Evolutionary conservation across 371 early-diverging fungal genomes (phyloP).

Genomic region (Mortierella sp.): DNA sequence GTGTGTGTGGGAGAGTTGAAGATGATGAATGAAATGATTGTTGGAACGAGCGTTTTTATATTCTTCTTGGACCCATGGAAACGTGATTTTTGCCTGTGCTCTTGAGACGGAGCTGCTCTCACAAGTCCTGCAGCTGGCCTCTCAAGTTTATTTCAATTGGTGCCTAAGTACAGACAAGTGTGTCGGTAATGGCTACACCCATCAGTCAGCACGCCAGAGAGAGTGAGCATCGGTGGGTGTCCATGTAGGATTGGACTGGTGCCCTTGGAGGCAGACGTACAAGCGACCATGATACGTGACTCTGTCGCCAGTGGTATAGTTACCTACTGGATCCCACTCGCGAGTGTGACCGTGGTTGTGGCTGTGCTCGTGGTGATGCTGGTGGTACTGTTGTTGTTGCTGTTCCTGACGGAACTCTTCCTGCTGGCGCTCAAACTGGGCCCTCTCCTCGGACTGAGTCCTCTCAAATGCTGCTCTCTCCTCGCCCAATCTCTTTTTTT

Average conservation of each 20-base stretch:
- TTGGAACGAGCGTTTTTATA: not conserved
- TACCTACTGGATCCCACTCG: slow-evolving; percentile 66
- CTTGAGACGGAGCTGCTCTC: no score
- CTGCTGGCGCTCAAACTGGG: slow-evolving; percentile 30
- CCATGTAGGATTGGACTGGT: slow-evolving; percentile 69
- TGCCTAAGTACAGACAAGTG: not conserved
- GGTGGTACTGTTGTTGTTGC: slow-evolving; percentile 16
- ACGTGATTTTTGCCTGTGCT: no score
- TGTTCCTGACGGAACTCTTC: slow-evolving; percentile 24
- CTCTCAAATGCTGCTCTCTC: slow-evolving; percentile 41
- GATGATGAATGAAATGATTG: slow-evolving; percentile 35
- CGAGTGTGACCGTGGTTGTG: slow-evolving; percentile 16
- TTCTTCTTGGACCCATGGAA: not conserved
- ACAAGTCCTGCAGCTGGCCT: no score
- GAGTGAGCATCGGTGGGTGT: slow-evolving; percentile 62
- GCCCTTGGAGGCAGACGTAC: slow-evolving; percentile 65
- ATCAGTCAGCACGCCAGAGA: slow-evolving; percentile 65
- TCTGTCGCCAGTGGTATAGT: slow-evolving; percentile 65
- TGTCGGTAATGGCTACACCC: no score
- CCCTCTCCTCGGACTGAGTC: slow-evolving; percentile 24
- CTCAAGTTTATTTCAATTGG: no score
- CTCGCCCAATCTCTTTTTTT: slow-evolving; percentile 46
- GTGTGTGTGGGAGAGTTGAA: slow-evolving; percentile 5
- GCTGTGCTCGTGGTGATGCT: slow-evolving; percentile 27
- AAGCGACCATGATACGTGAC: slow-evolving; percentile 63